Percentiles rank a stretch among this genome's conserved stretches.
Conservation (phyloP, 495 filamentous ascomycete species). For the Aspergillus olivimuriae region DNA sequence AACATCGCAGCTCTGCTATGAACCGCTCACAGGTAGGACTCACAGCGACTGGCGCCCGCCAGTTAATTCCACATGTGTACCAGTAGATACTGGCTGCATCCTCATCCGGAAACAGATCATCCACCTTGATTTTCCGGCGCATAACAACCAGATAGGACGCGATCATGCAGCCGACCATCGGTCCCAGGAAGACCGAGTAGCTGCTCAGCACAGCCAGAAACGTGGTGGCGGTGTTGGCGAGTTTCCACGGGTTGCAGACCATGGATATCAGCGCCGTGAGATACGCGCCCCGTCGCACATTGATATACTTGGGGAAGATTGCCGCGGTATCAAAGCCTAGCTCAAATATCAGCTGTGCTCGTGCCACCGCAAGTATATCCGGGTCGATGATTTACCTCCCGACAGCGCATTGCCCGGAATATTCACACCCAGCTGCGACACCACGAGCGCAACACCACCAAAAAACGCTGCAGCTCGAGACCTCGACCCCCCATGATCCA, state of each 20-base stretch:
- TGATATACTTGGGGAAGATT: slow-evolving; percentile 42
- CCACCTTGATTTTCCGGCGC: slow-evolving; percentile 29
- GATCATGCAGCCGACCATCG: slow-evolving; percentile 20
- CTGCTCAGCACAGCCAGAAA: slow-evolving; percentile 43
- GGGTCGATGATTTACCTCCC: slow-evolving; percentile 29
- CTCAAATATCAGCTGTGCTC: too few relatives aligned
- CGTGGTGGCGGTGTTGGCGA: slow-evolving; percentile 40
- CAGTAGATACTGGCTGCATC: slow-evolving; percentile 30
- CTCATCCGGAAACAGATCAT: slow-evolving; percentile 29
- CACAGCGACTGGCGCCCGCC: slow-evolving; percentile 33
- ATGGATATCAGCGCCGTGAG: slow-evolving; percentile 38
- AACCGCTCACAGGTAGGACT: background rate
- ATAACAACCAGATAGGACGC: slow-evolving; percentile 35
- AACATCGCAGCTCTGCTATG: background rate
- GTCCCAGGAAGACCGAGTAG: slow-evolving; percentile 45
- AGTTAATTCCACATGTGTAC: slow-evolving; percentile 36
- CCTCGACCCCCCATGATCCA: slow-evolving; percentile 20
- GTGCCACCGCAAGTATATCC: too few relatives aligned
- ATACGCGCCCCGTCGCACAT: slow-evolving; percentile 41
- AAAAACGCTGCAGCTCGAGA: slow-evolving; percentile 39
- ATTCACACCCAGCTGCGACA: slow-evolving; percentile 27
- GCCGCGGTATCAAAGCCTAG: slow-evolving; percentile 37
- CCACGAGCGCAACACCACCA: slow-evolving; percentile 32
- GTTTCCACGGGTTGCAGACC: slow-evolving; percentile 46
- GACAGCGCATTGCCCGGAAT: slow-evolving; percentile 32